These are phyloP conservation scores for Gilbertella persicaria DNA, from an alignment of 371 early-diverging fungal genomes.

Conservation along the genomic window DNA sequence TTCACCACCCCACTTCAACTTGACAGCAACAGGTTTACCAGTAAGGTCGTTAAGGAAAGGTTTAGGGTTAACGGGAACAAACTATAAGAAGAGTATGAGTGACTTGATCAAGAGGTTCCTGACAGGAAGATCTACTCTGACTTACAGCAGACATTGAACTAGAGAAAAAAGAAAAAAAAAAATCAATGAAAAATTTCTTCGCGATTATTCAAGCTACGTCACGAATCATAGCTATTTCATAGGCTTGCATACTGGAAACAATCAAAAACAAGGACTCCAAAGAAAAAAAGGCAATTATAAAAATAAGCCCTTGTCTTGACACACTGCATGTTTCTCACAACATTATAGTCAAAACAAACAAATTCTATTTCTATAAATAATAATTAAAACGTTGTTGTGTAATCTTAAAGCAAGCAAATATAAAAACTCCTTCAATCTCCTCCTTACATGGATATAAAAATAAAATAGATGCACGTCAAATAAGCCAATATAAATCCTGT, in stretches of 20 bases:
- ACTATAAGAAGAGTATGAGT: conserved; percentile 44
- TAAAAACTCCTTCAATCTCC: background rate
- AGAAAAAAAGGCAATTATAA: too few relatives aligned
- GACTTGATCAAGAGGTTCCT: background rate
- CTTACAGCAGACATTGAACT: conserved; percentile 23
- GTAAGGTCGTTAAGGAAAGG: conserved; percentile 93
- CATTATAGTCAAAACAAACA: background rate
- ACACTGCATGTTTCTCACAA: background rate
- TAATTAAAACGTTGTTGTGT: background rate
- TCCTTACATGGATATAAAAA: background rate
- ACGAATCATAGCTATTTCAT: too few relatives aligned
- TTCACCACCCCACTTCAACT: conserved; percentile 98
- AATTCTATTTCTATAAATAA: background rate
- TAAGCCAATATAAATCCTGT: background rate
- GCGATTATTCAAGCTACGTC: background rate
- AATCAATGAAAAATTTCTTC: conserved; percentile 4
- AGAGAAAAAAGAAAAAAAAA: conserved; percentile 4
- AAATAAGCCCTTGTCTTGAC: too few relatives aligned
- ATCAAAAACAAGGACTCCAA: too few relatives aligned
- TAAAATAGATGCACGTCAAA: background rate
- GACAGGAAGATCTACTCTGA: background rate
- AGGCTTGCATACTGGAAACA: too few relatives aligned
- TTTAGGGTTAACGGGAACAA: conserved; percentile 95
- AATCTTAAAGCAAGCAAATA: too few relatives aligned
- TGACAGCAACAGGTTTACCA: conserved; percentile 89